A percentile compares a stretch with the other conserved stretches of the same genome.
Evolutionary conservation across 306 rosid genomes (phyloP).

Genomic region (Cicer chorassanicum): DNA sequence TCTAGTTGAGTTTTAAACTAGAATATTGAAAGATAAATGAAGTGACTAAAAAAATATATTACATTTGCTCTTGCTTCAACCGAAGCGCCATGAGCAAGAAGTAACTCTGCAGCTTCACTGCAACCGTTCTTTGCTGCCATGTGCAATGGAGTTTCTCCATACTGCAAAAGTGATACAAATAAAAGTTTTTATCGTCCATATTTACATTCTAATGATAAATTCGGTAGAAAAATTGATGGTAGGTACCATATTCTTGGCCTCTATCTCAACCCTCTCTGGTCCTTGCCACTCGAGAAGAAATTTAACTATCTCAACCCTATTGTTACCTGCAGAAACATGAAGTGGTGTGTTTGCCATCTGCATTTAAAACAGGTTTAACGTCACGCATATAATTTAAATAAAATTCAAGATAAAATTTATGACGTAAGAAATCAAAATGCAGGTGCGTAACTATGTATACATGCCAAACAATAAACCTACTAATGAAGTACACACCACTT

Average conservation of each 20-base stretch:
- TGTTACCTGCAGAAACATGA: slow-evolving; percentile 85
- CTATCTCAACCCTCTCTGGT: slow-evolving; percentile 69
- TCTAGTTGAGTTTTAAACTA: slow-evolving; percentile 33
- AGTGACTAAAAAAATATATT: slow-evolving; percentile 39
- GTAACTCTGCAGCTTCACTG: slow-evolving; percentile 70
- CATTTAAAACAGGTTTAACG: slow-evolving; percentile 40
- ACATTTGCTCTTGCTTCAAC: slow-evolving; percentile 96
- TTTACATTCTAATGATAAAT: slow-evolving; percentile 13
- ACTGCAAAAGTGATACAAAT: slow-evolving; percentile 55
- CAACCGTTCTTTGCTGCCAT: slow-evolving; percentile 96
- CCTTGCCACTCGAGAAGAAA: slow-evolving; percentile 88
- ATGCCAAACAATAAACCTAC: slow-evolving; percentile 28
- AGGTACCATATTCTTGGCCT: slow-evolving; percentile 89
- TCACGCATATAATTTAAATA: slow-evolving; percentile 21
- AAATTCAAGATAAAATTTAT: slow-evolving; percentile 13
- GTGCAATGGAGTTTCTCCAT: slow-evolving; percentile 96
- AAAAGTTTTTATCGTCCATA: slow-evolving; percentile 5
- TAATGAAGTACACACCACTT: slow-evolving; percentile 3
- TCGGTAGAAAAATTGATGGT: not conserved
- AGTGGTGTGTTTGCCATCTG: slow-evolving; percentile 97
- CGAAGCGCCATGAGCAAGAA: slow-evolving; percentile 80
- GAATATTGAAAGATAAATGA: slow-evolving; percentile 37
- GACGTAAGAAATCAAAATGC: slow-evolving; percentile 28
- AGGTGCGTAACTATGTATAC: slow-evolving; percentile 5
- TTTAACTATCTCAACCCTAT: slow-evolving; percentile 74